Evolutionary conservation across 371 early-diverging fungal genomes (phyloP).

Genomic region (Phascolomyces articulosus): DNA sequence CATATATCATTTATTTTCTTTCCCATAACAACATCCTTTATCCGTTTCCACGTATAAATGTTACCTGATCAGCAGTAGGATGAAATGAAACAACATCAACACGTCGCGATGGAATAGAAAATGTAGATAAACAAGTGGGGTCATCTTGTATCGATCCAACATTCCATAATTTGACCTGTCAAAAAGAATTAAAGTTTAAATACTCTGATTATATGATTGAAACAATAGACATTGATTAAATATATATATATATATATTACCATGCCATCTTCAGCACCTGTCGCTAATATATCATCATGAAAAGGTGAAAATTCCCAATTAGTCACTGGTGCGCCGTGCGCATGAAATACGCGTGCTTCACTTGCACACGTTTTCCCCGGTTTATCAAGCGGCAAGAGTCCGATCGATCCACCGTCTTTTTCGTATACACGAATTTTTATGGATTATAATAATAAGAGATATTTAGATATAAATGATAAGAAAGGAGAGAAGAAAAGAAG

Average conservation of each 20-base stretch:
- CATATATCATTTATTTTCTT: too few species aligned
- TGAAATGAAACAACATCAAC: conserved; percentile 58
- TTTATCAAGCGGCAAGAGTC: conserved; percentile 40
- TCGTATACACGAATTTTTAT: too few species aligned
- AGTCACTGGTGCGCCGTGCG: conserved; percentile 48
- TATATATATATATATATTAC: too few species aligned
- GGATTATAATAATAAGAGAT: background rate
- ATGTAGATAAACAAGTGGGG: conserved; percentile 14
- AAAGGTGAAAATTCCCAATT: conserved; percentile 65
- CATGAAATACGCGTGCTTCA: conserved; percentile 41
- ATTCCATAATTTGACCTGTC: conserved; percentile 43
- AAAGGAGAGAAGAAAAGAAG: too few species aligned
- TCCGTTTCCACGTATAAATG: too few species aligned
- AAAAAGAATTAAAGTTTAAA: background rate
- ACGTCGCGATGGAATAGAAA: conserved; percentile 39
- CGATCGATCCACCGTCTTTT: conserved; percentile 50
- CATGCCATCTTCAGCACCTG: conserved; percentile 59
- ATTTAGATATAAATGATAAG: too few species aligned
- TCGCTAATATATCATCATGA: conserved; percentile 45
- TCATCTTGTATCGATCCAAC: conserved; percentile 24
- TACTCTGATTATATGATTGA: too few species aligned
- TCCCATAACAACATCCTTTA: too few species aligned
- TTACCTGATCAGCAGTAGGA: conserved; percentile 59
- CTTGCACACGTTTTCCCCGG: conserved; percentile 46
- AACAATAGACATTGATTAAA: too few species aligned